Evolutionary conservation across 2,329 filamentous ascomycete species (phyloP).

Genomic region (Seiridium cupressi): DNA sequence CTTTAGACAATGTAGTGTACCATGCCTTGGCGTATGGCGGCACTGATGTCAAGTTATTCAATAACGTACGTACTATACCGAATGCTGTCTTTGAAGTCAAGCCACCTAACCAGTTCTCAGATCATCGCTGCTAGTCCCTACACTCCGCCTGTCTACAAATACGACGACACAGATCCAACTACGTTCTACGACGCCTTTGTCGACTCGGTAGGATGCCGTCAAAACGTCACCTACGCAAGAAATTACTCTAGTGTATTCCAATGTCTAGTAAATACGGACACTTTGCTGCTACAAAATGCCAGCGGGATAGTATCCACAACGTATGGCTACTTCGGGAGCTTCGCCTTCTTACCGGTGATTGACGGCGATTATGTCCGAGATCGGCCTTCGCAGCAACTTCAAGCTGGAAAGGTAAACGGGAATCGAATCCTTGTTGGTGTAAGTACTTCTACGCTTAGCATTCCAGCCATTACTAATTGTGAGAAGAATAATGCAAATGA

Average conservation of each 20-base stretch:
- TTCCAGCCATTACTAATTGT: not conserved
- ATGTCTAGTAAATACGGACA: slow-evolving; percentile 33
- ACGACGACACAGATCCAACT: slow-evolving; percentile 27
- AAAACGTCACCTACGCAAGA: not conserved
- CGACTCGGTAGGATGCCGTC: not conserved
- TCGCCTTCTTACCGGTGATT: slow-evolving; percentile 35
- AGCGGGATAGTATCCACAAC: slow-evolving; percentile 27
- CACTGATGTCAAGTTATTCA: slow-evolving; percentile 45
- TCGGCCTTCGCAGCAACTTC: slow-evolving; percentile 27
- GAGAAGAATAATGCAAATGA: slow-evolving; percentile 35
- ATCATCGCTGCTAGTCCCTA: not conserved
- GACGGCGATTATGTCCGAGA: slow-evolving; percentile 31
- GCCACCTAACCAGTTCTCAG: not conserved
- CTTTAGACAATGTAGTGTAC: too few species aligned
- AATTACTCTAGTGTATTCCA: slow-evolving; percentile 19
- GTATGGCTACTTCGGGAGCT: slow-evolving; percentile 20
- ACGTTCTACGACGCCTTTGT: slow-evolving; percentile 31
- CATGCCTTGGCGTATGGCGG: slow-evolving; percentile 47
- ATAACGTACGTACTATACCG: slow-evolving; percentile 41
- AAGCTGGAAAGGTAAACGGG: slow-evolving; percentile 28
- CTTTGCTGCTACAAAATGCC: slow-evolving; percentile 25
- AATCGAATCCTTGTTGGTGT: slow-evolving; percentile 25
- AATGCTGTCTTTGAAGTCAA: slow-evolving; percentile 32
- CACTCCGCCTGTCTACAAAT: slow-evolving; percentile 16
- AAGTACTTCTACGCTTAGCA: not conserved